These are phyloP conservation scores for Oryza officinalis DNA, from an alignment of 176 grass and related monocot genomes.

Conservation along the genomic window DNA sequence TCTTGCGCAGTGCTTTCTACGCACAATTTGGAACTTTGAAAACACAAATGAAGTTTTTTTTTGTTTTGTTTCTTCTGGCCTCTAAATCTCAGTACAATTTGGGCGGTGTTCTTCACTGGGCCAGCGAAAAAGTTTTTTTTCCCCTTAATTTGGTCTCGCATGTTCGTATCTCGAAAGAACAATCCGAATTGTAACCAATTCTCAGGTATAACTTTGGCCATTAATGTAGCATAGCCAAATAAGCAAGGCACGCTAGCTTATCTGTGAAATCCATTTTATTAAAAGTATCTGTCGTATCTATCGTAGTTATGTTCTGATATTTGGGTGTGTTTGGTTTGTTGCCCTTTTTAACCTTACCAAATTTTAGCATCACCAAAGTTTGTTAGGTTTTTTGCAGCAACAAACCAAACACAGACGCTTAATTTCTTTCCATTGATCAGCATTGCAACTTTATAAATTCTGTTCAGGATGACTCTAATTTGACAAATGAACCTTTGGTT, in stretches of 20 bases:
- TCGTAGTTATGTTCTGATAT: not conserved
- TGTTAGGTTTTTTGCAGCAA: no score
- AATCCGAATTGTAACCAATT: not conserved
- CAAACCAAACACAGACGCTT: no score
- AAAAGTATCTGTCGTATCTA: not conserved
- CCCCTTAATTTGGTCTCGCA: not conserved
- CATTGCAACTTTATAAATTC: not conserved
- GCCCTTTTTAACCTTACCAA: no score
- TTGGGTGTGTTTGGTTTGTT: no score
- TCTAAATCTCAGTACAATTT: no score
- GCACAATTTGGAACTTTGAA: not conserved
- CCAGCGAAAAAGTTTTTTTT: not conserved
- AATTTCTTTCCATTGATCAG: not conserved
- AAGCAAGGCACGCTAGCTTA: not conserved
- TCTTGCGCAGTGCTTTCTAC: not conserved
- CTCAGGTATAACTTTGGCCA: not conserved
- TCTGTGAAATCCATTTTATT: not conserved
- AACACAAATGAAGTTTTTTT: not conserved
- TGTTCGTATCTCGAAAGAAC: not conserved
- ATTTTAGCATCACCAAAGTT: no score
- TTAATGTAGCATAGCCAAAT: slow-evolving; percentile 1
- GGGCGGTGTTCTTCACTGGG: no score
- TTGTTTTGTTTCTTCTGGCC: no score
- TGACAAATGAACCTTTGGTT: not conserved
- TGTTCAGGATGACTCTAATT: not conserved